Conservation (phyloP, 495 filamentous ascomycete species). For the Podospora appendiculata region DNA sequence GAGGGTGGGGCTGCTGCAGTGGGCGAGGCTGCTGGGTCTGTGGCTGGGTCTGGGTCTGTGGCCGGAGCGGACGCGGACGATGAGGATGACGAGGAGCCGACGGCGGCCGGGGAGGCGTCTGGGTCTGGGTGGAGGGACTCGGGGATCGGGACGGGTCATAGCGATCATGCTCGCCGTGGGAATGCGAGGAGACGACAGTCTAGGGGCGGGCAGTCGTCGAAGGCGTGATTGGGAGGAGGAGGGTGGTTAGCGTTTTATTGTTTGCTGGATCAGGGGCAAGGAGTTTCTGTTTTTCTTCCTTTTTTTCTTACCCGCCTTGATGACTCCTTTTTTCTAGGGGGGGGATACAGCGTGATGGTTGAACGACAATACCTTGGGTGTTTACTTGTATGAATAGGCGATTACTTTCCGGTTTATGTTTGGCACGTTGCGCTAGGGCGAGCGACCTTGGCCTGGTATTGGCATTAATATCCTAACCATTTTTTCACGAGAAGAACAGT, state of each 20-base stretch:
- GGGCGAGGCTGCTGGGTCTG: slow-evolving; percentile 1
- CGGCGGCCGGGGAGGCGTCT: slow-evolving; percentile 19
- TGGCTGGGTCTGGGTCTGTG: background rate
- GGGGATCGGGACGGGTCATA: slow-evolving; percentile 41
- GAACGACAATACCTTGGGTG: too few species aligned
- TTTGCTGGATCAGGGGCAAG: background rate
- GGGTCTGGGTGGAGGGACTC: slow-evolving; percentile 24
- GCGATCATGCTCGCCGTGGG: slow-evolving; percentile 21
- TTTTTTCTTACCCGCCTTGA: background rate
- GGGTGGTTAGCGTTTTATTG: background rate
- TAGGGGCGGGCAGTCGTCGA: background rate
- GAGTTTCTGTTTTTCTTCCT: background rate
- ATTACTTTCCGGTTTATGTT: too few species aligned
- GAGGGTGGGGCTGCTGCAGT: slow-evolving; percentile 15
- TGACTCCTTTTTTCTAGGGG: too few species aligned
- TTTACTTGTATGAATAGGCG: too few species aligned
- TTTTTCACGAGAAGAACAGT: too few species aligned
- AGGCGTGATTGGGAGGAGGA: background rate
- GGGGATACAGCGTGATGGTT: too few species aligned
- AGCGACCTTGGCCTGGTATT: too few species aligned
- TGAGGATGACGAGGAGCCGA: slow-evolving; percentile 35
- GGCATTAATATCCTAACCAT: too few species aligned
- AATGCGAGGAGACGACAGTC: slow-evolving; percentile 13
- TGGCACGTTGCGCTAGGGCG: too few species aligned
- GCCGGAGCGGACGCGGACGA: slow-evolving; percentile 21